Conservation (phyloP, 1,284 basidiomycete genomes). For the Taiwanofungus camphoratus region DNA sequence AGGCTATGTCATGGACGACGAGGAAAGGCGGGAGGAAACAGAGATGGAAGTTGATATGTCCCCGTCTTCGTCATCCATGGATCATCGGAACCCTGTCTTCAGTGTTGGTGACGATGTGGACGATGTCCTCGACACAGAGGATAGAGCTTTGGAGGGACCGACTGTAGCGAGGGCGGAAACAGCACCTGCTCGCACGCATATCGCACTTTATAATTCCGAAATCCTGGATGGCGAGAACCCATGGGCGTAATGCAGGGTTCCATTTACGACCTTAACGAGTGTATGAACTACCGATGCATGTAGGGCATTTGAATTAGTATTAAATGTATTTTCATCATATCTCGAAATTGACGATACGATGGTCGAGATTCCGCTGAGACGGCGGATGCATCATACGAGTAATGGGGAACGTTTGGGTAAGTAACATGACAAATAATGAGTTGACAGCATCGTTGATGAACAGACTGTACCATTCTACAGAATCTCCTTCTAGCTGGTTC, state of each 20-base stretch:
- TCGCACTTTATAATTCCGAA: conserved; percentile 25
- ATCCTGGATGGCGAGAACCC: conserved; percentile 44
- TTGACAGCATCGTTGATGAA: no score
- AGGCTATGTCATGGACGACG: conserved; percentile 42
- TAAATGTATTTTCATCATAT: no score
- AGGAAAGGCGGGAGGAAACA: conserved; percentile 31
- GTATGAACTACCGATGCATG: no score
- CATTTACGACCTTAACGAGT: no score
- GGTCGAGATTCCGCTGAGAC: no score
- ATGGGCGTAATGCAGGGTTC: conserved; percentile 40
- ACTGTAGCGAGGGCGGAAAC: conserved; percentile 30
- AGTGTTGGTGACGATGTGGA: conserved; percentile 23
- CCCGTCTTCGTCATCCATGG: conserved; percentile 11
- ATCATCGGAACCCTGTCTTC: conserved; percentile 17
- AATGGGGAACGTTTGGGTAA: no score
- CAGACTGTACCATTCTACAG: no score
- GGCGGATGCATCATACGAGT: no score
- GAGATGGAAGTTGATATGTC: conserved; percentile 30
- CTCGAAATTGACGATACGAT: no score
- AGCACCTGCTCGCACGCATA: conserved; percentile 40
- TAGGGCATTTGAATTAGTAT: no score
- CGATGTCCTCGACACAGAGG: conserved; percentile 25
- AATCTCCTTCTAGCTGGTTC: no score
- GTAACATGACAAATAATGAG: no score
- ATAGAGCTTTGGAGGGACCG: conserved; percentile 21